These are phyloP conservation scores for Pseudopyricularia cyperi DNA, from an alignment of 2,329 filamentous ascomycete species.

Conservation along the genomic window DNA sequence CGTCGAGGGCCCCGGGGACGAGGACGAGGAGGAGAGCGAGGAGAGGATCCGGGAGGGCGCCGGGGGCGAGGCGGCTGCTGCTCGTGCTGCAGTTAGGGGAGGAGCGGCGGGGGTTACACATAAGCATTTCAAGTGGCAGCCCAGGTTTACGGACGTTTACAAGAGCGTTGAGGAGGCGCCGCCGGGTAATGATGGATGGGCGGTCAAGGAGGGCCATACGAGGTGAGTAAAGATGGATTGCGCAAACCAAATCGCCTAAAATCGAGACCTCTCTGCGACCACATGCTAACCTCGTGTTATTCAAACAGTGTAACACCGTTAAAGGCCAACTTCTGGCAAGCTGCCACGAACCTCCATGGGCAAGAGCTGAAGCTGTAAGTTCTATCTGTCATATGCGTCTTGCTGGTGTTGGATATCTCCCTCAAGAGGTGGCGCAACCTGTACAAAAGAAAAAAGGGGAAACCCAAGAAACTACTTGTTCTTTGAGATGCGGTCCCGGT, in stretches of 20 bases:
- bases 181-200: conserved; percentile 87
- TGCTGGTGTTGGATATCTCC: background rate
- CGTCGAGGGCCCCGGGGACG: conserved; percentile 52
- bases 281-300: background rate
- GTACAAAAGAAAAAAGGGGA: background rate
- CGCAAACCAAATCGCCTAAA: no score
- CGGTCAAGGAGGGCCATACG: conserved; percentile 74
- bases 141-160: conserved; percentile 75
- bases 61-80: conserved; percentile 23
- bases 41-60: conserved; percentile 57
- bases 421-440: background rate
- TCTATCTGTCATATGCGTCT: background rate
- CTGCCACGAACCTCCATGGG: conserved; percentile 45
- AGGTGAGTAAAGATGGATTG: conserved; percentile 41
- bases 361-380: conserved; percentile 78
- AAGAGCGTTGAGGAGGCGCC: conserved; percentile 67
- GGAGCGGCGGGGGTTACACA: conserved; percentile 35
- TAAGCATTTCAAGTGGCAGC: conserved; percentile 92
- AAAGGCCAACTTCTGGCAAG: conserved; percentile 85
- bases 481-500: background rate
- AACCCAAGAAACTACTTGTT: background rate
- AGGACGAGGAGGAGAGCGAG: conserved; percentile 55
- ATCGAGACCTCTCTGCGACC: background rate
- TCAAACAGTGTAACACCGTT: conserved; percentile 66
- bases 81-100: conserved; percentile 13